Evolutionary conservation across 2,329 filamentous ascomycete species (phyloP), one percentile per base, ranked within the genome.

Genomic region (Hymenoscyphus fraxineus): DNA sequence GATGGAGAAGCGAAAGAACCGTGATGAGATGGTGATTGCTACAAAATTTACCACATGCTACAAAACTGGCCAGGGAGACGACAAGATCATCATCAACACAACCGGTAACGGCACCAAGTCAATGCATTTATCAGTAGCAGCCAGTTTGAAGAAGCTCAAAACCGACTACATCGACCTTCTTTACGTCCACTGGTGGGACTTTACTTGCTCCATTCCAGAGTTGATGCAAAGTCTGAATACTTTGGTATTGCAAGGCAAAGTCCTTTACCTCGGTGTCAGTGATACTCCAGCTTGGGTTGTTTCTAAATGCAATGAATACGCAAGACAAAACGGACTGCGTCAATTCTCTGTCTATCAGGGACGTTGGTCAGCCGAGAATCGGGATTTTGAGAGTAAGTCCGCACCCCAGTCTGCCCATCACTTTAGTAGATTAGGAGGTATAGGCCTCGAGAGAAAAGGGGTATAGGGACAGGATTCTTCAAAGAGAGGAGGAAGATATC

Each of bases 231-330:
- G 82, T 0, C 79, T 91, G 55, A 88, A 90, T 72, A 77, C 81
- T 22, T 78, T 89, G 12, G 85, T 90, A 0, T 64, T 74, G 0
- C 73, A 80, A 6, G 86, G 88, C 19, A 90, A 90, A 69, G 86
- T 91, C 0, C 77, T 88, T 16, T 90, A 90, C 68, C 79, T 91
- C 0, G 88, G 89, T 2, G 80, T 90, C 74, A 86, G 82, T 54
- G 88, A 91, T 69, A 86, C 85, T 0, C 89, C 89, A 0, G 88
- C 89, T 9, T 91, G 88, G 88, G 76, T 89, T 19, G 87, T 89
- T 12, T 82, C 81, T 71, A 87, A 86, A 72, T 85, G 85, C 16
- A 89, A 89, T 62, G 82, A 87, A 73, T 88, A 92, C 72, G 91
- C 90, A 6, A 83, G 87, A 54, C 82, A 85, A 67, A 84, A 92